Percentiles rank a stretch among this genome's conserved stretches.
These are phyloP conservation scores for Eutrema salsugineum DNA, from an alignment of 441 rosid genomes.

Conservation along the genomic window DNA sequence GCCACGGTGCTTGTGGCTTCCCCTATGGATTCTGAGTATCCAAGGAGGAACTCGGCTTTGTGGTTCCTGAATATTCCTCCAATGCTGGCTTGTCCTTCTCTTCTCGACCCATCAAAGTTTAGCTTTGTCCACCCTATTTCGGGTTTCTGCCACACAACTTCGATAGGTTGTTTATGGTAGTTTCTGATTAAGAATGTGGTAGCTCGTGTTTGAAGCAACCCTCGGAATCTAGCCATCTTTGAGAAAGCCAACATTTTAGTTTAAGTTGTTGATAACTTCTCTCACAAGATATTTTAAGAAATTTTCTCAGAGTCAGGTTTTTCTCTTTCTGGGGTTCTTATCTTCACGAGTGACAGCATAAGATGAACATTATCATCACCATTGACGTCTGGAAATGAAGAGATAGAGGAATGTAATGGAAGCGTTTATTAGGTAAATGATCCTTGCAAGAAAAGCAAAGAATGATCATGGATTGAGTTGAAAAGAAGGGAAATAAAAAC, in stretches of 20 bases:
- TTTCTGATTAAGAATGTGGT: conserved; percentile 35
- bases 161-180: conserved; percentile 47
- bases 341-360: background rate
- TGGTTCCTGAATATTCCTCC: conserved; percentile 82
- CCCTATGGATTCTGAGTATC: conserved; percentile 78
- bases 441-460: conserved; percentile 26
- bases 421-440: conserved; percentile 7
- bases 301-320: background rate
- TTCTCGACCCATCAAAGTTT: conserved; percentile 77
- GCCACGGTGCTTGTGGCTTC: conserved; percentile 60
- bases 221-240: conserved; percentile 37
- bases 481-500: background rate
- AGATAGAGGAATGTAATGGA: background rate
- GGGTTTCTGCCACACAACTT: conserved; percentile 75
- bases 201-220: conserved; percentile 35
- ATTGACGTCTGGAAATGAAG: background rate
- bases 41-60: conserved; percentile 69
- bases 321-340: background rate
- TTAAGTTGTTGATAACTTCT: background rate
- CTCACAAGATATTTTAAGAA: background rate
- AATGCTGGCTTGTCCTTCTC: conserved; percentile 59
- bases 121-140: conserved; percentile 70
- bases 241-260: conserved; percentile 39
- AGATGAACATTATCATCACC: background rate
- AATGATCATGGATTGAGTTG: background rate